phyloP scores from a whole-genome alignment of 176 grass and related monocot genomes.

The Stipa capillata region DNA sequence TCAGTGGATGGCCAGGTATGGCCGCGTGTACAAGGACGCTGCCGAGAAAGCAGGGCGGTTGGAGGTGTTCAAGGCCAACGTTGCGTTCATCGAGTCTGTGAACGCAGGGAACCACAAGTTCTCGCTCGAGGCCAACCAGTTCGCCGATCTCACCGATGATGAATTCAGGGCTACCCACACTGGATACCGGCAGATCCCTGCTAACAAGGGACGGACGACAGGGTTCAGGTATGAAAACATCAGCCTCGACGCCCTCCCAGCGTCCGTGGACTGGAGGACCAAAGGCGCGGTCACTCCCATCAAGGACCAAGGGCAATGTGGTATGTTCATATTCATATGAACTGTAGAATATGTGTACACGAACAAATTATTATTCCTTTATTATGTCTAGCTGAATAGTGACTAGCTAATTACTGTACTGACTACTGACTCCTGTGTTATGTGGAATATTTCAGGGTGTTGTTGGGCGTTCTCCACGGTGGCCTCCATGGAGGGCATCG shows the following conservation, averaged over 20 bases:
- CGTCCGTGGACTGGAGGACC: not conserved
- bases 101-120: not conserved
- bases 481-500: conserved; percentile 38
- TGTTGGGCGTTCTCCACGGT: conserved; percentile 45
- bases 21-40: not conserved
- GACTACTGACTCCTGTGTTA: too few relatives aligned
- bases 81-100: not conserved
- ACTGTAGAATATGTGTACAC: too few relatives aligned
- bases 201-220: not conserved
- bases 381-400: too few relatives aligned
- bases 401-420: too few relatives aligned
- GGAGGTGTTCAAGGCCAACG: not conserved
- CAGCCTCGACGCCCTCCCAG: not conserved
- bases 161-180: not conserved
- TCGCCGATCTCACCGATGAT: not conserved
- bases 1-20: not conserved
- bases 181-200: not conserved
- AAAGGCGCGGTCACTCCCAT: too few relatives aligned
- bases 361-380: too few relatives aligned
- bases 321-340: not conserved
- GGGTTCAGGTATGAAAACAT: not conserved
- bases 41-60: not conserved
- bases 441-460: not conserved
- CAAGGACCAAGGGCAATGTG: too few relatives aligned
- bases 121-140: conserved; percentile 11